Percentiles rank a stretch among this genome's conserved stretches.
Conservation (phyloP, 805 yeast species). For the Yamadazyma endophytica region DNA sequence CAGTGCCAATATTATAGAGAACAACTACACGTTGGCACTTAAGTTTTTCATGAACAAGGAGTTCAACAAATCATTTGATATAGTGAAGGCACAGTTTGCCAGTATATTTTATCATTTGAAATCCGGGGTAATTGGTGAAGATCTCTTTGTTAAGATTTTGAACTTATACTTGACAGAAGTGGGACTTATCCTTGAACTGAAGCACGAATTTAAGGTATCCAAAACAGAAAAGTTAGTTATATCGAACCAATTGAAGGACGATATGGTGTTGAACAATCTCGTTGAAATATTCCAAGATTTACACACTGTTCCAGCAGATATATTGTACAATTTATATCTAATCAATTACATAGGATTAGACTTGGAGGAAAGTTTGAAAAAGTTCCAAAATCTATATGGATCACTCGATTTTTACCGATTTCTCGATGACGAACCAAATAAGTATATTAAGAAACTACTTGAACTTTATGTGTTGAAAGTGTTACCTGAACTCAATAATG, state of each 20-base stretch:
- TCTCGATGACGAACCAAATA: conserved; percentile 5
- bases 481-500: conserved; percentile 25
- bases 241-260: conserved; percentile 12
- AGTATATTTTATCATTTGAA: conserved; percentile 16
- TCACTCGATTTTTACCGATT: conserved; percentile 6
- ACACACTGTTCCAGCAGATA: conserved; percentile 25
- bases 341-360: conserved; percentile 24
- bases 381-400: conserved; percentile 9
- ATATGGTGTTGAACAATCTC: conserved; percentile 15
- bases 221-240: conserved; percentile 11
- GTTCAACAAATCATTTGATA: conserved; percentile 26
- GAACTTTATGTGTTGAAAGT: conserved; percentile 34
- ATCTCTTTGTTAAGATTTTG: conserved; percentile 28
- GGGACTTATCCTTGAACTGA: conserved; percentile 17
- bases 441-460: conserved; percentile 16
- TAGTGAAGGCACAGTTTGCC: conserved; percentile 20
- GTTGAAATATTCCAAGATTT: conserved; percentile 15
- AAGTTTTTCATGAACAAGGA: conserved; percentile 37
- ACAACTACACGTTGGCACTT: conserved; percentile 28
- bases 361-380: conserved; percentile 6
- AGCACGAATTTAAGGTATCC: conserved; percentile 6
- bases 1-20: conserved; percentile 7
- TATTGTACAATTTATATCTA: conserved; percentile 28
- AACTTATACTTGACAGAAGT: conserved; percentile 32
- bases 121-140: conserved; percentile 22